Evolutionary conservation across 2,329 filamentous ascomycete genomes (phyloP), one percentile per base, ranked within the genome.

Genomic region (Nothophaeocryptopus gaeumannii): DNA sequence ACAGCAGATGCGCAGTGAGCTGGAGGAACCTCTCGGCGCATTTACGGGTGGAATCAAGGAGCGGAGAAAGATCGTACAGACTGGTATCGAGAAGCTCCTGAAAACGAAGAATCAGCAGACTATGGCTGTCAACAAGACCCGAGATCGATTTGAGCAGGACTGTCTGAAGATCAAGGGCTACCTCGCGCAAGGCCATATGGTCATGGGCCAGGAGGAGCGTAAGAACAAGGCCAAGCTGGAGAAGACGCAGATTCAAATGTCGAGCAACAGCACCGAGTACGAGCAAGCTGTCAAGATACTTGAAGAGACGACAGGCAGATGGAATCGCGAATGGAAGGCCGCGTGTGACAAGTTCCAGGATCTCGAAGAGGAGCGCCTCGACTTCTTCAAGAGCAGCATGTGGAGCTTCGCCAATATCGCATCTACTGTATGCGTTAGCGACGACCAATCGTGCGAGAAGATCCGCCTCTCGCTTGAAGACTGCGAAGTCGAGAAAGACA

Each of bases 291-390:
- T 99, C 52, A 97, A 97, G 70, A 79, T 88, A 1, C 79, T 99
- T 5, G 92, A 99, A 66, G 93, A 97, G 61, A 99, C 93, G 0
- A 99, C 93, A 0, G 86, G 83, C 4, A 81, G 92, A 47, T 99
- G 93, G 93, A 99, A 99, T 67, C 82, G 92, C 63, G 93, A 99
- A 69, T 99, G 93, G 93, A 99, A 97, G 72, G 84, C 88, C 14
- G 93, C 92, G 1, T 95, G 93, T 63, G 95, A 86, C 78, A 99
- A 97, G 75, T 99, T 99, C 71, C 95, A 99, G 74, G 95, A 99
- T 64, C 81, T 99, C 10, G 93, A 99, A 72, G 95, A 99, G 70
- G 93, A 99, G 72, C 82, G 93, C 37, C 79, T 99, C 34, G 93
- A 99, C 71, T 99, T 96, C 67, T 91, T 90, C 59, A 99, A 97